Percentiles rank a stretch among this genome's conserved stretches.
Evolutionary conservation across 441 rosid genomes (phyloP).

Genomic region (Biscutella laevigata): DNA sequence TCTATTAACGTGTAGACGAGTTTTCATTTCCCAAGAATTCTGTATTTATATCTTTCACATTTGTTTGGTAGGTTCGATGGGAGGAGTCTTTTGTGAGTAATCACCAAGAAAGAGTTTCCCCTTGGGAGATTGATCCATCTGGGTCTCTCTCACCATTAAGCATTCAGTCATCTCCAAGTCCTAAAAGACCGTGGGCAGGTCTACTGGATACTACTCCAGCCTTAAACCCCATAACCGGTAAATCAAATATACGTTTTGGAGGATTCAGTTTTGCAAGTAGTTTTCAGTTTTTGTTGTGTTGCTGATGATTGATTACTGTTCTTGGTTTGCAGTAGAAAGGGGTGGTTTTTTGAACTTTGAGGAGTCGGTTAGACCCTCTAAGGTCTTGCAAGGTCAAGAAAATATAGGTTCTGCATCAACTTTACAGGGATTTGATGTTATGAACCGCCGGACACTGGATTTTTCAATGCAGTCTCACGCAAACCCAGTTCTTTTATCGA

Average conservation of each 20-base stretch:
- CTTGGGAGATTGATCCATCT: constrained; percentile 88
- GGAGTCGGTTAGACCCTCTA: constrained; percentile 85
- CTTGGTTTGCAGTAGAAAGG: constrained; percentile 37
- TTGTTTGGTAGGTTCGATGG: constrained; percentile 59
- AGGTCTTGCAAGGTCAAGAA: constrained; percentile 99
- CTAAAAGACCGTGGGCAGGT: constrained; percentile 67
- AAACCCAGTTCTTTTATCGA: constrained; percentile 44
- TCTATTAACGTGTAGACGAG: background rate
- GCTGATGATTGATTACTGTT: constrained; percentile 6
- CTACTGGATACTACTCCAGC: constrained; percentile 42
- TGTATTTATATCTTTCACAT: background rate
- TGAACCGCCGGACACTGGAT: constrained; percentile 45
- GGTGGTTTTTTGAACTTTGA: constrained; percentile 72
- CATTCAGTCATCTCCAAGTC: constrained; percentile 76
- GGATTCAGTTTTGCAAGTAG: background rate
- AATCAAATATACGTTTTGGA: background rate
- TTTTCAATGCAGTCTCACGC: constrained; percentile 50
- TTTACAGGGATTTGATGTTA: constrained; percentile 47
- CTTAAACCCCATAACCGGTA: constrained; percentile 50
- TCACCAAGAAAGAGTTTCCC: constrained; percentile 72
- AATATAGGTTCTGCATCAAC: constrained; percentile 69
- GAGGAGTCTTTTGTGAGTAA: constrained; percentile 53
- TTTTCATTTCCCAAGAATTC: background rate
- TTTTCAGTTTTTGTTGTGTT: background rate
- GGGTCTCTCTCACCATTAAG: constrained; percentile 64